phyloP scores from a whole-genome alignment of 148 eudicot genomes.

The Agrostemma githago region DNA sequence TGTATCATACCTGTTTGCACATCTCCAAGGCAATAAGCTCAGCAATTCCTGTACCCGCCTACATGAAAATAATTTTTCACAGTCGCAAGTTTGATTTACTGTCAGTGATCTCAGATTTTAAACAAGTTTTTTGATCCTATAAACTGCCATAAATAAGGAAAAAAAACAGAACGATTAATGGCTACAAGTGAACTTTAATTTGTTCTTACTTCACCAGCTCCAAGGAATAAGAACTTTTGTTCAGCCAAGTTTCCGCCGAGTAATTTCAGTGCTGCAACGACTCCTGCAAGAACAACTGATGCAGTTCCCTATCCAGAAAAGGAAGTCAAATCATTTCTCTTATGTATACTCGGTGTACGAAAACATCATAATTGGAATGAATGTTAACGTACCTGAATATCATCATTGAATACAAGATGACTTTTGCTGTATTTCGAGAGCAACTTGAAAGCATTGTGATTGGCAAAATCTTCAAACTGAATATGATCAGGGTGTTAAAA shows the following conservation, averaged over 20 bases:
- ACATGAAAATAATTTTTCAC: constrained; percentile 18
- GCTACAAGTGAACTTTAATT: background rate
- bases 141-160: background rate
- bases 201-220: constrained; percentile 84
- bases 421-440: constrained; percentile 67
- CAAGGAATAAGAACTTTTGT: constrained; percentile 80
- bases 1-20: constrained; percentile 64
- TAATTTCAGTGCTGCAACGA: constrained; percentile 74
- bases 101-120: background rate
- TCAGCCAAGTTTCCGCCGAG: constrained; percentile 79
- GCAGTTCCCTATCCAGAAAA: constrained; percentile 73
- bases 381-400: constrained; percentile 64
- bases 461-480: constrained; percentile 96
- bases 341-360: background rate
- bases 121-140: background rate
- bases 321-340: constrained; percentile 3
- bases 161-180: constrained; percentile 1
- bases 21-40: constrained; percentile 92
- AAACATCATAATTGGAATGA: background rate
- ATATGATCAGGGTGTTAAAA: background rate
- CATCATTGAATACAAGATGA: constrained; percentile 94
- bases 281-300: constrained; percentile 80
- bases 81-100: background rate
- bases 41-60: constrained; percentile 99
- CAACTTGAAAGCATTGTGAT: constrained; percentile 94